Base-by-base conservation (phyloP, 164 flowering plant species). In the Magnolia changhungtana region DNA sequence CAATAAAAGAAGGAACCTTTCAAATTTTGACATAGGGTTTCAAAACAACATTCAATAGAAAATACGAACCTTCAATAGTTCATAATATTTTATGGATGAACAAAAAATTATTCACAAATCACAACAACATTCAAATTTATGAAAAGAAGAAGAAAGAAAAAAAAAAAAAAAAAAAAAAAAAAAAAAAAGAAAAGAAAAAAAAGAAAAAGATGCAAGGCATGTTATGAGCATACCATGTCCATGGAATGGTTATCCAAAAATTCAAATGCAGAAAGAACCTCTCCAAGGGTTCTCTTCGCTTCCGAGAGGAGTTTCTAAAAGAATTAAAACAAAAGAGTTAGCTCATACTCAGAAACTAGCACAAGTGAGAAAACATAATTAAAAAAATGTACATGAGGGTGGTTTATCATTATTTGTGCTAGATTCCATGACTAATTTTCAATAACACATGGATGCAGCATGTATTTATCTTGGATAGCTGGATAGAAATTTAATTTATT, bases 191-290 rank as follows among this genome's bases (percentile, higher is more conserved):
- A 24, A 24, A 0, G 1, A 24, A 24, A 24, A 24, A 24, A 24
- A 1, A 51, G 1, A 52, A 8, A 52, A 52, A 7, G 61, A 55
- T 16, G 18, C 18, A 11, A 55, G 2, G 61, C 61, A 55, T 16
- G 16, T 55, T 55, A 11, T 55, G 61, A 16, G 16, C 87, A 82
- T 82, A 96, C 99, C 96, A 92, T 77, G 81, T 87, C 84, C 92
- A 96, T 83, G 69, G 97, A 82, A 71, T 82, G 74, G 74, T 71
- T 73, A 82, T 96, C 99, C 86, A 96, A 82, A 85, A 94, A 96
- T 76, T 96, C 99, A 85, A 94, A 94, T 67, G 98, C 99, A 75
- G 99, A 96, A 63, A 96, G 89, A 85, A 94, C 83, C 78, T 92
- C 97, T 67, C 99, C 98, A 81, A 96, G 98, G 83, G 86, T 91